These are phyloP conservation scores for Solanum clarkiae DNA, from an alignment of 257 asterid genomes.

Conservation along the genomic window DNA sequence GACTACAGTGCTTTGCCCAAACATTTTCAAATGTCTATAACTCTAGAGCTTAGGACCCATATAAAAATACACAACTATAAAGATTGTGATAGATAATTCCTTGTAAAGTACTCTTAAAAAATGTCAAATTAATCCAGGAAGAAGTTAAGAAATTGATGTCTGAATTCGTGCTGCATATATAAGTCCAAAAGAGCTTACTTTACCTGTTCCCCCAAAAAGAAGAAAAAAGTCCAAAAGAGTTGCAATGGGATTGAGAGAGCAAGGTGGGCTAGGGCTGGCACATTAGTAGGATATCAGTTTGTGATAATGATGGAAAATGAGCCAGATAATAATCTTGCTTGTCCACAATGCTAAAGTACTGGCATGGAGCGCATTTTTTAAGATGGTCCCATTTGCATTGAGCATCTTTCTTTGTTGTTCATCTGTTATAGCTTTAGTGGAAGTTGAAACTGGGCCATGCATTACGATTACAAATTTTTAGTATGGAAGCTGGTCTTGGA, in stretches of 20 bases:
- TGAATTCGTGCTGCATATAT: neutral
- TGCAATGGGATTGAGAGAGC: neutral
- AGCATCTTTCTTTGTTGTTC: neutral
- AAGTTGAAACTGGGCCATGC: neutral
- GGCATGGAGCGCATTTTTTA: neutral
- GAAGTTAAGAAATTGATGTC: neutral
- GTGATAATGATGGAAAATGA: neutral
- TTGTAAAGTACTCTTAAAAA: neutral
- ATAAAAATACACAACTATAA: neutral
- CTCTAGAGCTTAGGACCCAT: neutral
- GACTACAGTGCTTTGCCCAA: neutral
- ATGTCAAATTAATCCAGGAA: neutral
- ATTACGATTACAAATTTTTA: neutral
- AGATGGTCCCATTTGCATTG: neutral
- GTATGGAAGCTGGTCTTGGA: neutral
- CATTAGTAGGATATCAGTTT: neutral
- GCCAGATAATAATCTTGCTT: neutral
- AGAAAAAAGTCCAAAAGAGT: neutral
- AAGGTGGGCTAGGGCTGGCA: neutral
- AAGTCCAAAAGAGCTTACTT: neutral
- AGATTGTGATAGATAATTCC: neutral
- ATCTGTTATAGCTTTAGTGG: neutral
- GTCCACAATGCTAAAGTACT: neutral
- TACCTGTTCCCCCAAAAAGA: neutral
- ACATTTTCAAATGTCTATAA: neutral